A percentile compares a stretch with the other conserved stretches of the same genome.
Evolutionary conservation across 2,329 filamentous ascomycete genomes (phyloP).

Genomic region (Emmonsia crescens): DNA sequence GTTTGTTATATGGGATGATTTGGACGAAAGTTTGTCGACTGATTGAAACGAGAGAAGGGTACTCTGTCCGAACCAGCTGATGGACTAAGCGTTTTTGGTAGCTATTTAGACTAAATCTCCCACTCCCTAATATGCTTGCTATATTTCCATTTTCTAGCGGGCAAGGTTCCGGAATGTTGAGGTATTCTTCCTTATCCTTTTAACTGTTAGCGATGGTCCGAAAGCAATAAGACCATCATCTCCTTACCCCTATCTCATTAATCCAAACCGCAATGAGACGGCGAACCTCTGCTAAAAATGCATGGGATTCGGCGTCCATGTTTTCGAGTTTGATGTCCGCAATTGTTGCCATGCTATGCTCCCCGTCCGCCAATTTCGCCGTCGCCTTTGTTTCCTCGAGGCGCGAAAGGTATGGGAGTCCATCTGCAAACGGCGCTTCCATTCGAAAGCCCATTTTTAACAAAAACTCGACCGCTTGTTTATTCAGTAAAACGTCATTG

Average conservation of each 20-base stretch:
- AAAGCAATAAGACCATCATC: conserved; percentile 2
- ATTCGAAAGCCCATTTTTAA: conserved; percentile 49
- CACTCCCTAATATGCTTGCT: conserved; percentile 8
- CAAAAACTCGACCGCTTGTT: conserved; percentile 49
- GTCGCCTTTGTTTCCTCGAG: conserved; percentile 44
- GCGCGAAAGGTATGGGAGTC: conserved; percentile 53
- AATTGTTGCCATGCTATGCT: conserved; percentile 22
- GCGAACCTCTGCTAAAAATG: conserved; percentile 40
- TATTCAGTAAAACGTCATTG: conserved; percentile 6
- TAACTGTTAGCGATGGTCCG: neutral
- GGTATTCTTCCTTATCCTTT: conserved; percentile 23
- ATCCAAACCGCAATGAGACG: conserved; percentile 40
- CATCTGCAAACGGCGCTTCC: conserved; percentile 43
- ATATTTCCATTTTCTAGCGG: neutral
- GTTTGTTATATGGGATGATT: conserved; percentile 28
- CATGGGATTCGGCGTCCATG: conserved; percentile 42
- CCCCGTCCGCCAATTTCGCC: conserved; percentile 34
- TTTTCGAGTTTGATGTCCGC: conserved; percentile 40
- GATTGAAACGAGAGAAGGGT: conserved; percentile 30
- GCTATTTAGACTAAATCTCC: conserved; percentile 32
- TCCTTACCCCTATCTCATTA: conserved; percentile 12
- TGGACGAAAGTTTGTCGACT: conserved; percentile 30
- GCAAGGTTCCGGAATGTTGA: conserved; percentile 36
- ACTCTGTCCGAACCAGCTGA: conserved; percentile 55
- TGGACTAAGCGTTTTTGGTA: conserved; percentile 57